Base-by-base conservation (phyloP, 2,329 filamentous ascomycete species). In the Knufia fluminis region DNA sequence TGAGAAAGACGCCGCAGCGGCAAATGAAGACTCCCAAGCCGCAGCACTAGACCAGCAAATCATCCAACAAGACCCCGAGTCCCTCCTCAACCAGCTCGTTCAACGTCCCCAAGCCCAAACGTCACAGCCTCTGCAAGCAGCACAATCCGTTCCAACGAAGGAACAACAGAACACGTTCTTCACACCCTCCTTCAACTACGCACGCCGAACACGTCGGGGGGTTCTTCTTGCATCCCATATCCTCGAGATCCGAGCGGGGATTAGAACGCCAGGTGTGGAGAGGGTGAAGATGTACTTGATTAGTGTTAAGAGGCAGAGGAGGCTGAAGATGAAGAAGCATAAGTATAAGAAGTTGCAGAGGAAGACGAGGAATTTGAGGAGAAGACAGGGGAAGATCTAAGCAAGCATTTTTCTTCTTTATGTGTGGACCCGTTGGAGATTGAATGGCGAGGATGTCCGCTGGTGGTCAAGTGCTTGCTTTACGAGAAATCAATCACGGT, bases 271-370 rank as follows among this genome's bases (percentile, higher is more conserved):
- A 16, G 45, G 45, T 12, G 4, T 41, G 6, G 31, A 33, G 16
- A 62, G 33, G 16, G n/a, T 16, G 33, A 36, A 66, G 52, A 90
- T 95, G 83, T 71, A 83, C 53, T 79, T 88, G 56, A 88, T 98
- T 65, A 94, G 87, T 64, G 91, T 96, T 60, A 89, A 84, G 76
- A 79, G 92, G 68, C 88, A 94, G 70, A 77, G 89, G 64, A 94
- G 92, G 73, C 73, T 96, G 64, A 95, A 89, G 80, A 98, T 98
- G 90, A 98, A 98, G 86, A 98, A 97, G 80, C 91, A 97, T 79
- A 98, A 98, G 82, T 95, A 95, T 71, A 97, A 96, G 89, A 98
- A 98, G 80, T 75, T 97, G 59, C 89, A 95, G 86, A 86, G 85
- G 76, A 79, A 82, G 69, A 96, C 91, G 63, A 81, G 91, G 67